These are phyloP conservation scores for Peronospora belbahrii DNA, from an alignment of 352 stramenopile species.

Conservation along the genomic window DNA sequence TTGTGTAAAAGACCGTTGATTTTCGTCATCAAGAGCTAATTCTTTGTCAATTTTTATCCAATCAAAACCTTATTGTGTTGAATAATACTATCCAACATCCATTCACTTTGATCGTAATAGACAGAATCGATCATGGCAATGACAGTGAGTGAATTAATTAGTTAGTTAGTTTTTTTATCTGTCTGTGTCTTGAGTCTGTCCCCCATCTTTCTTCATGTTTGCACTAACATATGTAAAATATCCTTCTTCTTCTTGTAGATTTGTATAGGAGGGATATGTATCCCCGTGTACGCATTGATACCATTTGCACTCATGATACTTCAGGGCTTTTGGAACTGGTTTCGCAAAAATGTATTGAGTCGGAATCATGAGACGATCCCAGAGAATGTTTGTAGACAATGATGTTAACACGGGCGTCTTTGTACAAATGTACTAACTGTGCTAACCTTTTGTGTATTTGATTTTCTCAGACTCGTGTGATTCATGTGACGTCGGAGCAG, in stretches of 20 bases:
- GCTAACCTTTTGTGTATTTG: no score
- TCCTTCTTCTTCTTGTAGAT: constrained; percentile 40
- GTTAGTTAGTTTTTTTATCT: no score
- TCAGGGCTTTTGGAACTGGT: constrained; percentile 60
- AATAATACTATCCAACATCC: no score
- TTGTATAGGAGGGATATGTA: constrained; percentile 71
- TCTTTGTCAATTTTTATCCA: neutral
- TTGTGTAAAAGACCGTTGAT: neutral
- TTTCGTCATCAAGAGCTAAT: neutral
- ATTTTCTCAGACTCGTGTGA: constrained; percentile 48
- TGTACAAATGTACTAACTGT: no score
- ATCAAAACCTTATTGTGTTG: no score
- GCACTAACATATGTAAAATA: neutral
- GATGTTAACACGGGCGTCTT: no score
- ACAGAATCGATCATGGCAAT: no score
- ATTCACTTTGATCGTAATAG: no score
- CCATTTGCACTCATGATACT: constrained; percentile 66
- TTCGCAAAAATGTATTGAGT: constrained; percentile 57
- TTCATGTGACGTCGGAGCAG: constrained; percentile 60
- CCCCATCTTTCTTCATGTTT: no score
- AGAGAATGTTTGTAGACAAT: constrained; percentile 29
- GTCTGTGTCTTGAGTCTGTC: neutral
- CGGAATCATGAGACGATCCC: constrained; percentile 40
- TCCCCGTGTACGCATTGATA: constrained; percentile 69
- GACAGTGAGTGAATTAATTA: constrained; percentile 36